Percentiles rank a stretch among this genome's conserved stretches.
Evolutionary conservation across 805 yeast species (phyloP).

Genomic region (Kodamaea hsintzibuensis): DNA sequence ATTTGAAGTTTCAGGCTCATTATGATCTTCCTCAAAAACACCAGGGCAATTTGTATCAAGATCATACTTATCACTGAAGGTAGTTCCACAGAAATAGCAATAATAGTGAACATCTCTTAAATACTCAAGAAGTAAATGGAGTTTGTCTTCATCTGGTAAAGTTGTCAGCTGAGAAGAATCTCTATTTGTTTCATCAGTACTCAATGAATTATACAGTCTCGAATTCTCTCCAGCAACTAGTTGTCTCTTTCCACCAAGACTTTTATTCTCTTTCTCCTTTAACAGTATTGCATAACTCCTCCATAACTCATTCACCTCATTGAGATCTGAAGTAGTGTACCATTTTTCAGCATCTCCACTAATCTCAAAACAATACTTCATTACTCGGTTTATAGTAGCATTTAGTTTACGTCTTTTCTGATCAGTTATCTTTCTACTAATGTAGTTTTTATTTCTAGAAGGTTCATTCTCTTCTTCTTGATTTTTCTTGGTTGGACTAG

Average conservation of each 20-base stretch:
- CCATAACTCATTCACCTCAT: slow-evolving; percentile 42
- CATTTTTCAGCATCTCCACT: slow-evolving; percentile 37
- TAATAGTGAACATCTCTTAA: slow-evolving; percentile 41
- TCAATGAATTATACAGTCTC: not conserved
- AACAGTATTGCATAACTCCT: slow-evolving; percentile 24
- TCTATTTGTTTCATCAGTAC: not conserved
- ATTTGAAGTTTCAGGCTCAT: not conserved
- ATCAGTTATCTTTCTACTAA: slow-evolving; percentile 11
- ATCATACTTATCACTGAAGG: slow-evolving; percentile 38
- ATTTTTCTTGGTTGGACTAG: slow-evolving; percentile 1
- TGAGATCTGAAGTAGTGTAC: slow-evolving; percentile 27
- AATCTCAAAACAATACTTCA: slow-evolving; percentile 42
- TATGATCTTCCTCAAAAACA: slow-evolving; percentile 42
- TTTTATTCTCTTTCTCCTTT: slow-evolving; percentile 5
- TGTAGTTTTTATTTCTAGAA: not conserved
- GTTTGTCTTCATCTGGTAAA: slow-evolving; percentile 20
- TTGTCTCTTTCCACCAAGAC: not conserved
- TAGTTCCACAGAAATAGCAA: slow-evolving; percentile 53
- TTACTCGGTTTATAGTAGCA: slow-evolving; percentile 21
- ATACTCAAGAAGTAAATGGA: slow-evolving; percentile 35
- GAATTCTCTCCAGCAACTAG: too few species aligned
- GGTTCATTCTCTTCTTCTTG: slow-evolving; percentile 5
- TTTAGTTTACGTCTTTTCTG: not conserved
- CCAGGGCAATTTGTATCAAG: slow-evolving; percentile 53
- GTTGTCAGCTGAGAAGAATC: not conserved